phyloP scores from a whole-genome alignment of 1,139 yeast genomes.

The Sugiyamaella novakii region DNA sequence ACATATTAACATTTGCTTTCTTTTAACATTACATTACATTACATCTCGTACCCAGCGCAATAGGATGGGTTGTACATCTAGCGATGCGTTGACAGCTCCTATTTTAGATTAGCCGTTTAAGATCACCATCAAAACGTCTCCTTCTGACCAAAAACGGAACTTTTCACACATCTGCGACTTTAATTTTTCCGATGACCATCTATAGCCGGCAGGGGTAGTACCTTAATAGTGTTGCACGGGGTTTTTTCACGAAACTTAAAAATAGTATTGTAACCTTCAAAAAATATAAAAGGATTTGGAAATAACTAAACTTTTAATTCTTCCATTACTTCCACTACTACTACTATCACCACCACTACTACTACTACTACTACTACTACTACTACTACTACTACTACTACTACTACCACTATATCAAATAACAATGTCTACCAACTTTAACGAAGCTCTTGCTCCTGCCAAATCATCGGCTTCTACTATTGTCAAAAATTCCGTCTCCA shows the following conservation, averaged over 20 bases:
- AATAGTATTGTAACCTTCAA: not conserved
- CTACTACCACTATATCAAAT: not conserved
- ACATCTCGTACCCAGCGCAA: not conserved
- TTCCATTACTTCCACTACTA: not conserved
- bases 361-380: slow-evolving; percentile 7
- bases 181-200: slow-evolving; percentile 2
- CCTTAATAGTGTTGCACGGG: not conserved
- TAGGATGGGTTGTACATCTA: not conserved
- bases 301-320: not conserved
- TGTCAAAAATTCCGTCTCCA: slow-evolving; percentile 25
- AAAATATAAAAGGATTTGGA: slow-evolving; percentile 4
- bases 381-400: not conserved
- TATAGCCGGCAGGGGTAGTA: slow-evolving; percentile 6
- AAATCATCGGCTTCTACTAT: slow-evolving; percentile 25
- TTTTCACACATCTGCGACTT: not conserved
- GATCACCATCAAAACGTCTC: too few relatives aligned
- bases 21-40: too few relatives aligned
- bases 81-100: too few relatives aligned
- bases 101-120: too few relatives aligned
- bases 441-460: slow-evolving; percentile 24
- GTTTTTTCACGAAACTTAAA: not conserved
- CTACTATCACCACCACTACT: slow-evolving; percentile 3
- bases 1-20: not conserved
- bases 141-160: too few relatives aligned
- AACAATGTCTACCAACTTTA: slow-evolving; percentile 21